Conservation (phyloP, 306 rosid species). For the Sicyos edulis region DNA sequence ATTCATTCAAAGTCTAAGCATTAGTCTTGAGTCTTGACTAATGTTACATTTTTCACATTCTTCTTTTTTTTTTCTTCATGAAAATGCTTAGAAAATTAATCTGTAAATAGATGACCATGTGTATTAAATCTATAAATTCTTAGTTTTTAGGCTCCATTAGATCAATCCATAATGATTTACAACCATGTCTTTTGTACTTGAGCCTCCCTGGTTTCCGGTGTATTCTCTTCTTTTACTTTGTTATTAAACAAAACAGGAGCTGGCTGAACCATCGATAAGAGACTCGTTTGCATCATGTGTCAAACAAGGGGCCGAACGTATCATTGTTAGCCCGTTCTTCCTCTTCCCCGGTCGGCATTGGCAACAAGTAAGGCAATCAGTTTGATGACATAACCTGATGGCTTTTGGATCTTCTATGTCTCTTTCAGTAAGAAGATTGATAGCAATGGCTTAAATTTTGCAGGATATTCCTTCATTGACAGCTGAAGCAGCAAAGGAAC, state of each 20-base stretch:
- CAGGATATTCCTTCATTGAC: constrained; percentile 91
- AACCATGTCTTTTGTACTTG: too few relatives aligned
- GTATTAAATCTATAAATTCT: too few relatives aligned
- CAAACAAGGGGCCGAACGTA: constrained; percentile 56
- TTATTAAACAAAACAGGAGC: constrained; percentile 41
- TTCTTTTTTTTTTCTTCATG: too few relatives aligned
- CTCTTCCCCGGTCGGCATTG: constrained; percentile 89
- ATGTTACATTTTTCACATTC: too few relatives aligned
- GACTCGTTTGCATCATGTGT: constrained; percentile 60
- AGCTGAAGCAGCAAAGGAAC: constrained; percentile 78
- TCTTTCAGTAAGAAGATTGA: neutral
- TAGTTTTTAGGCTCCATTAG: too few relatives aligned
- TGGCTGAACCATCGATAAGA: constrained; percentile 78
- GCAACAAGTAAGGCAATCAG: constrained; percentile 45
- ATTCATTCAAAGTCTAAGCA: too few relatives aligned
- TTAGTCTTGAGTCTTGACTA: too few relatives aligned
- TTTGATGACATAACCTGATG: neutral
- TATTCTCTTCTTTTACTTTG: neutral
- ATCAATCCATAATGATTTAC: too few relatives aligned
- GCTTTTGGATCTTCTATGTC: neutral
- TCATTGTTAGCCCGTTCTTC: constrained; percentile 77
- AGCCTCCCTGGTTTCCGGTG: too few relatives aligned
- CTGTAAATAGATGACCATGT: too few relatives aligned
- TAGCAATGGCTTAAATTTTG: constrained; percentile 14
- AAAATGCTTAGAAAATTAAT: too few relatives aligned